A percentile compares a stretch with the other conserved stretches of the same genome.
These are phyloP conservation scores for Phytophthora pluvialis DNA, from an alignment of 352 stramenopile genomes.

Conservation along the genomic window DNA sequence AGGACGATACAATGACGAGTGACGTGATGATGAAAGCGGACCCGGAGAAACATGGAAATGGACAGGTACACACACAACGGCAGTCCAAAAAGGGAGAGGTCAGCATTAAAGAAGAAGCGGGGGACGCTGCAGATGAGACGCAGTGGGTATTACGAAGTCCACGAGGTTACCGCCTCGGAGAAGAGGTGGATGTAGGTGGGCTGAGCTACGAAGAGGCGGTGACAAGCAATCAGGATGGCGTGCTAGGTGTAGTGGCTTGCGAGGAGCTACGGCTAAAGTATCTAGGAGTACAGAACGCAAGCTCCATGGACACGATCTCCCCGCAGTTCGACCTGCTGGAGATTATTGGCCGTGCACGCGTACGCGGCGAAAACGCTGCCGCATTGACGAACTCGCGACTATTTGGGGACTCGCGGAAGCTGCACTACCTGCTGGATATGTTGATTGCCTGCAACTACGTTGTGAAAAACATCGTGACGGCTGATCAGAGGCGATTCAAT, in stretches of 20 bases:
- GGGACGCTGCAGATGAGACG: slow-evolving; percentile 40
- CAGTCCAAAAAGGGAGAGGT: not conserved
- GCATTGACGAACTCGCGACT: slow-evolving; percentile 54
- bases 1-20: slow-evolving; percentile 5
- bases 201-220: slow-evolving; percentile 73
- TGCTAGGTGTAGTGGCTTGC: slow-evolving; percentile 77
- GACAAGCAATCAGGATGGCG: slow-evolving; percentile 43
- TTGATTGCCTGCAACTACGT: slow-evolving; percentile 67
- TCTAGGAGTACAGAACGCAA: slow-evolving; percentile 65
- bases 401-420: slow-evolving; percentile 76
- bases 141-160: slow-evolving; percentile 70
- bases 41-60: slow-evolving; percentile 6
- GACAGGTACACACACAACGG: slow-evolving; percentile 1
- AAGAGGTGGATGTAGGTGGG: slow-evolving; percentile 56
- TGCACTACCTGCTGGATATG: slow-evolving; percentile 86
- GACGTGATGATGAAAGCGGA: slow-evolving; percentile 24
- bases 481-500: slow-evolving; percentile 77
- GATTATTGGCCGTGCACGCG: slow-evolving; percentile 68
- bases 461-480: slow-evolving; percentile 80
- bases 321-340: slow-evolving; percentile 83
- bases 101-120: slow-evolving; percentile 29
- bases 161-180: slow-evolving; percentile 62
- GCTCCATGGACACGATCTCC: slow-evolving; percentile 61
- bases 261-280: slow-evolving; percentile 71
- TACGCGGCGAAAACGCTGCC: slow-evolving; percentile 69